Conservation (phyloP, 225 moss, liverwort and hornwort species). For the Ulota crispa region DNA sequence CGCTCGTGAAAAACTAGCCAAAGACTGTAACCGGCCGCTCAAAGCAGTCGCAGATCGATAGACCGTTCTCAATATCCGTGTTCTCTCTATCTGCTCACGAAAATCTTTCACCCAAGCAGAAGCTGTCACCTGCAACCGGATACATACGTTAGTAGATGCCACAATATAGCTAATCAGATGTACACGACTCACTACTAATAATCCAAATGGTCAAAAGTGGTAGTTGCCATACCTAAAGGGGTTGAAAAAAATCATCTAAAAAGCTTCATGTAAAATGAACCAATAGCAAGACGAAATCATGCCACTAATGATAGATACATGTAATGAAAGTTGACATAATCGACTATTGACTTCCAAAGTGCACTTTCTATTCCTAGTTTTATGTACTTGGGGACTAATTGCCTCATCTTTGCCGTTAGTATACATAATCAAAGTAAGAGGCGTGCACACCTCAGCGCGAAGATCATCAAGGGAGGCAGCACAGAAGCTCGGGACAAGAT, state of each 20-base stretch:
- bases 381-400: background rate
- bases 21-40: conserved; percentile 67
- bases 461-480: conserved; percentile 82
- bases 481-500: conserved; percentile 80
- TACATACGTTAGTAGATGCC: background rate
- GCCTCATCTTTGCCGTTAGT: background rate
- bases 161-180: background rate
- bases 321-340: background rate
- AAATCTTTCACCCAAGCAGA: conserved; percentile 95
- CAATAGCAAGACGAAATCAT: background rate
- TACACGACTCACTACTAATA: background rate
- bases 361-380: background rate
- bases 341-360: background rate
- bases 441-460: conserved; percentile 63
- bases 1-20: conserved; percentile 77
- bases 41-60: conserved; percentile 89
- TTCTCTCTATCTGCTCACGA: conserved; percentile 96
- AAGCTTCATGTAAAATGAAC: background rate
- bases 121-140: conserved; percentile 63
- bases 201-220: background rate
- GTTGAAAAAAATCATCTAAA: background rate
- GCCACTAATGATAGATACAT: background rate
- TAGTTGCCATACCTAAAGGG: background rate
- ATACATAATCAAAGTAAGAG: background rate
- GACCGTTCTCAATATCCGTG: conserved; percentile 85